phyloP scores from a whole-genome alignment of 495 filamentous ascomycete species.

The Lophium mytilinum region DNA sequence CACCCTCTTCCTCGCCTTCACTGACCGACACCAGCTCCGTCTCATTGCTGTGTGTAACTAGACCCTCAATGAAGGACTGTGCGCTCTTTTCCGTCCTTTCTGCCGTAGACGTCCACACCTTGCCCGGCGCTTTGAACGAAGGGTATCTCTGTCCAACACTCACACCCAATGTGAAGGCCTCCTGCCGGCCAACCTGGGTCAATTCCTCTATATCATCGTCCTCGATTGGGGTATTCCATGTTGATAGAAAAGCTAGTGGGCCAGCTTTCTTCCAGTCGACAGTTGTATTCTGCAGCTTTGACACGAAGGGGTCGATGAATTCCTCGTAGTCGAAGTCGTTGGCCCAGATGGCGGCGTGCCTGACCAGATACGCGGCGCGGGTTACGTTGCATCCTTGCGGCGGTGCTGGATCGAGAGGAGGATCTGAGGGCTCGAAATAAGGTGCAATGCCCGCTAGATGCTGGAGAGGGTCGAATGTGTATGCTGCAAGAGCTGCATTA shows the following conservation, averaged over 20 bases:
- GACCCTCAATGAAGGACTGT: constrained; percentile 35
- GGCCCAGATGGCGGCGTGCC: constrained; percentile 43
- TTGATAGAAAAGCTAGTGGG: constrained; percentile 36
- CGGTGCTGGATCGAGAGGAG: constrained; percentile 27
- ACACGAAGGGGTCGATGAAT: constrained; percentile 41
- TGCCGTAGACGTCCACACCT: constrained; percentile 43
- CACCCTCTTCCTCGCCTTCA: constrained; percentile 34
- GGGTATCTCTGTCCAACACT: constrained; percentile 37
- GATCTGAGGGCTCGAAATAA: constrained; percentile 43
- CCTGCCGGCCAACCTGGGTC: constrained; percentile 38
- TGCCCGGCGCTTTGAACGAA: constrained; percentile 34
- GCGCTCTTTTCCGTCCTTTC: constrained; percentile 42
- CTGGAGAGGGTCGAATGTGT: constrained; percentile 40
- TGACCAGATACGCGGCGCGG: constrained; percentile 38
- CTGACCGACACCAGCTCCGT: constrained; percentile 36
- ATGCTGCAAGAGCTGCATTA: constrained; percentile 24
- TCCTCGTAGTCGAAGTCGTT: constrained; percentile 43
- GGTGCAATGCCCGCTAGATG: constrained; percentile 43
- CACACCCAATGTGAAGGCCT: constrained; percentile 37
- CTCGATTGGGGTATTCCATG: constrained; percentile 37
- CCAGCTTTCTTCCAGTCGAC: constrained; percentile 23
- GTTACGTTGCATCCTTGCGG: constrained; percentile 37
- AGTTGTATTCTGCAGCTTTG: constrained; percentile 37
- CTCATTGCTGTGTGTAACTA: constrained; percentile 37
- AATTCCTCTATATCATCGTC: constrained; percentile 38